A percentile compares a stretch with the other conserved stretches of the same genome.
Evolutionary conservation across 768 basidiomycete genomes (phyloP).

Genomic region (Steccherinum ochraceum): DNA sequence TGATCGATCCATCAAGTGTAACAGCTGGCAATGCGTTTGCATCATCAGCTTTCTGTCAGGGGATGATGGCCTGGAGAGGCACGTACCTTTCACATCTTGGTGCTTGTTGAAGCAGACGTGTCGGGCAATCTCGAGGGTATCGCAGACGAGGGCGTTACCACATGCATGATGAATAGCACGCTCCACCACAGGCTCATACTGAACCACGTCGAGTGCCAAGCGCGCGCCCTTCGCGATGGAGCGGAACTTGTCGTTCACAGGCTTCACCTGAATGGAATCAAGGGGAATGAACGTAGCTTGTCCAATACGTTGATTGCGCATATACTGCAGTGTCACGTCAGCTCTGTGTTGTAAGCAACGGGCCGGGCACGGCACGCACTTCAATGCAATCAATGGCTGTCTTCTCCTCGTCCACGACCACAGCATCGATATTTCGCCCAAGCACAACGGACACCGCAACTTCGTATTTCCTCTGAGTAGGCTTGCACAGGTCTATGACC

Average conservation of each 20-base stretch:
- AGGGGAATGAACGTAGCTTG: conserved; percentile 98
- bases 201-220: conserved; percentile 55
- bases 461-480: conserved; percentile 88
- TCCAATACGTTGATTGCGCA: conserved; percentile 91
- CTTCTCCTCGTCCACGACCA: conserved; percentile 96
- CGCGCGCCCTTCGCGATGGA: conserved; percentile 76
- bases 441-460: conserved; percentile 87
- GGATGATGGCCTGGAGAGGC: too few relatives aligned
- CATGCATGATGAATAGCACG: conserved; percentile 96
- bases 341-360: too few relatives aligned
- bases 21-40: conserved; percentile 53
- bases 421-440: conserved; percentile 90
- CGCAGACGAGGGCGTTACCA: conserved; percentile 92
- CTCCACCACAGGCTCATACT: conserved; percentile 71
- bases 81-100: conserved; percentile 91
- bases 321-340: conserved; percentile 76
- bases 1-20: conserved; percentile 92
- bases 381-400: conserved; percentile 98
- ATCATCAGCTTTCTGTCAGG: too few relatives aligned
- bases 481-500: conserved; percentile 91
- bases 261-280: conserved; percentile 94
- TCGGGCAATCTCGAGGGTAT: conserved; percentile 88
- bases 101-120: conserved; percentile 91
- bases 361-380: conserved; percentile 38
- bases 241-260: conserved; percentile 91